Evolutionary conservation across 1,139 yeast genomes (phyloP).

Genomic region (Wickerhamomyces sp.): DNA sequence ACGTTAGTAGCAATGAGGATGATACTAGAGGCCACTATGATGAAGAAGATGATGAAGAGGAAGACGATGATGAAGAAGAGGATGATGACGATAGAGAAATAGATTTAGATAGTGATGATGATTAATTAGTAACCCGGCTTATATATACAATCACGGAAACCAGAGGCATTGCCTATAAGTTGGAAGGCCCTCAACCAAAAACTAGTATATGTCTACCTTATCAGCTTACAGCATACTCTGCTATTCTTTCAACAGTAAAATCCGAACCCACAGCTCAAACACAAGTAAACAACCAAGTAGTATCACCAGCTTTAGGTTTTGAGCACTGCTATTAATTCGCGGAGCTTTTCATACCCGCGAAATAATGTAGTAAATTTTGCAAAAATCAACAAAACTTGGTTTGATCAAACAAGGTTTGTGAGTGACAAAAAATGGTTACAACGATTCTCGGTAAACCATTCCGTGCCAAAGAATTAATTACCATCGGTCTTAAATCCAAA

Average conservation of each 20-base stretch:
- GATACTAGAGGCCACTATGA: slow-evolving; percentile 25
- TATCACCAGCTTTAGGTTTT: too few relatives aligned
- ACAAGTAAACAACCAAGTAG: too few relatives aligned
- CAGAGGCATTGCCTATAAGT: too few relatives aligned
- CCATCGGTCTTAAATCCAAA: slow-evolving; percentile 63
- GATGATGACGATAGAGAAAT: slow-evolving; percentile 23
- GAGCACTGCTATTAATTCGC: neutral
- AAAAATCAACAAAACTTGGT: neutral
- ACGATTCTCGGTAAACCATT: slow-evolving; percentile 73
- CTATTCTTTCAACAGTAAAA: too few relatives aligned
- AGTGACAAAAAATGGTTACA: slow-evolving; percentile 51
- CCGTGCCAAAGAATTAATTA: slow-evolving; percentile 44
- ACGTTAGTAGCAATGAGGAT: slow-evolving; percentile 21
- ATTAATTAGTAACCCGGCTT: neutral
- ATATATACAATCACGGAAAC: too few relatives aligned
- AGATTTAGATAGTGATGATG: slow-evolving; percentile 26
- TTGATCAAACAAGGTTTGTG: neutral
- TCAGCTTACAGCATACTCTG: too few relatives aligned
- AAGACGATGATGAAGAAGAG: slow-evolving; percentile 24
- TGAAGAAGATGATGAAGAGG: slow-evolving; percentile 24
- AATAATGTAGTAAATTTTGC: neutral
- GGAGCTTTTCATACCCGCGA: neutral
- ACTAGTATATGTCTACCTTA: too few relatives aligned
- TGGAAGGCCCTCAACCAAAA: too few relatives aligned
- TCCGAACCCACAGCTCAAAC: too few relatives aligned